Evolutionary conservation across 2,329 filamentous ascomycete species (phyloP).

Genomic region (Talaromyces albobiverticillius): DNA sequence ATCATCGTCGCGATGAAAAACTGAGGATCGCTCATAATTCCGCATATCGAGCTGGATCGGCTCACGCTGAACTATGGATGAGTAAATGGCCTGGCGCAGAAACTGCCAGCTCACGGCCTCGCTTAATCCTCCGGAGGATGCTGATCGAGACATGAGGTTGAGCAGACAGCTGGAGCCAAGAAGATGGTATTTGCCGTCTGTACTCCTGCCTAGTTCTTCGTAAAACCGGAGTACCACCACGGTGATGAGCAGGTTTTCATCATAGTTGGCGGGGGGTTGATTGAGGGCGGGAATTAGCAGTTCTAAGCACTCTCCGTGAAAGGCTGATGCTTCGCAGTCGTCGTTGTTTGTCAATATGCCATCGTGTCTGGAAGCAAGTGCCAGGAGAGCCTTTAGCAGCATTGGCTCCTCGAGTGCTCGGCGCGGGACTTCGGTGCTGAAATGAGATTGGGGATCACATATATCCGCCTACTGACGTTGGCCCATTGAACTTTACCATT

Average conservation of each 20-base stretch:
- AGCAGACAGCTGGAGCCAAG: conserved; percentile 39
- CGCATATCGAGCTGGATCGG: conserved; percentile 37
- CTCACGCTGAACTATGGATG: conserved; percentile 35
- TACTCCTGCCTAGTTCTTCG: conserved; percentile 40
- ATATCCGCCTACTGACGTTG: conserved; percentile 28
- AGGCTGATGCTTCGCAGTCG: conserved; percentile 45
- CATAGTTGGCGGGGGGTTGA: conserved; percentile 41
- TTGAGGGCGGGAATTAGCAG: conserved; percentile 47
- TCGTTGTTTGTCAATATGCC: conserved; percentile 35
- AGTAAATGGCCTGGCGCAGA: conserved; percentile 41
- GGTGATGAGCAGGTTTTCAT: conserved; percentile 47
- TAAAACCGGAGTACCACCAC: conserved; percentile 51
- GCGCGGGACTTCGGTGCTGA: conserved; percentile 47
- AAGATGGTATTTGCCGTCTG: conserved; percentile 37
- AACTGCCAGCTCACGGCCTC: conserved; percentile 44
- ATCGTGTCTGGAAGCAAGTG: conserved; percentile 46
- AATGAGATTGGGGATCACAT: conserved; percentile 36
- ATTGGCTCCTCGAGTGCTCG: conserved; percentile 47
- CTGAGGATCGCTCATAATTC: conserved; percentile 38
- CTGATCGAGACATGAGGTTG: conserved; percentile 38
- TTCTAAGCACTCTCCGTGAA: conserved; percentile 47
- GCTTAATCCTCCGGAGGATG: conserved; percentile 37
- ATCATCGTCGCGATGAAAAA: conserved; percentile 37
- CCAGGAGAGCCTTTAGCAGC: conserved; percentile 47
- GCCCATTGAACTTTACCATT: neutral